Base-by-base conservation (phyloP, 2,329 filamentous ascomycete species). In the Stachybotrys chlorohalonatus region DNA sequence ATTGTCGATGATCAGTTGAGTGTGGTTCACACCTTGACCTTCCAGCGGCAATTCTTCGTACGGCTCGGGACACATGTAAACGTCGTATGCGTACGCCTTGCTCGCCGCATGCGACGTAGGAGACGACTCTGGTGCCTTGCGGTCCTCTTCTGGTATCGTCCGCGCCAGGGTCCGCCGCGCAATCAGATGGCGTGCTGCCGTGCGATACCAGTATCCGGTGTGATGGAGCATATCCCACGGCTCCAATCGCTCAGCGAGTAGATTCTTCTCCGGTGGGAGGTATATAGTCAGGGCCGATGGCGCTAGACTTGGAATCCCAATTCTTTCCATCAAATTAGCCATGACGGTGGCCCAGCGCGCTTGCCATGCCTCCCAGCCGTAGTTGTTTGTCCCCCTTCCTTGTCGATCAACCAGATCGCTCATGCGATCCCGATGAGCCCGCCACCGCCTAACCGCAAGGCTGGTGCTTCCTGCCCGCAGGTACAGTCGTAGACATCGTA, bases 301-400 rank as follows among this genome's bases (percentile, higher is more conserved):
- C 1, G 70, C 70, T 16, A 85, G 70, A 39, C 79, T 78, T 3
- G 74, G 71, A 11, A 84, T 72, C 17, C 76, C 74, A 31, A 77
- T 72, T 57, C 75, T 80, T 57, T 82, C 77, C 16, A 85, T 76
- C 57, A 85, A 64, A 49, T 81, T 75, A 2, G 81, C 83, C 83
- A 86, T 86, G 11, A 83, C 72, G 24, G 73, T 74, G 15, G 81
- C 78, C 83, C 83, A 86, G 54, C 89, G 81, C 47, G 89, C 85
- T 71, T 96, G 88, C 92, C 93, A 99, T 2, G 93, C 92, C 64
- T 90, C 83, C 89, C 92, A 97, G 6, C 90, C 90, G 68, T 97
- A 97, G 60, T 90, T 95, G 36, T 84, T 83, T 3, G 89, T 91
- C 1, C 93, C 93, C 62, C 89, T 89, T 5, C 91, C 92, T 60